Percentiles rank a stretch among this genome's conserved stretches.
phyloP scores from a whole-genome alignment of 768 basidiomycete species.

The Mycena belliarum region DNA sequence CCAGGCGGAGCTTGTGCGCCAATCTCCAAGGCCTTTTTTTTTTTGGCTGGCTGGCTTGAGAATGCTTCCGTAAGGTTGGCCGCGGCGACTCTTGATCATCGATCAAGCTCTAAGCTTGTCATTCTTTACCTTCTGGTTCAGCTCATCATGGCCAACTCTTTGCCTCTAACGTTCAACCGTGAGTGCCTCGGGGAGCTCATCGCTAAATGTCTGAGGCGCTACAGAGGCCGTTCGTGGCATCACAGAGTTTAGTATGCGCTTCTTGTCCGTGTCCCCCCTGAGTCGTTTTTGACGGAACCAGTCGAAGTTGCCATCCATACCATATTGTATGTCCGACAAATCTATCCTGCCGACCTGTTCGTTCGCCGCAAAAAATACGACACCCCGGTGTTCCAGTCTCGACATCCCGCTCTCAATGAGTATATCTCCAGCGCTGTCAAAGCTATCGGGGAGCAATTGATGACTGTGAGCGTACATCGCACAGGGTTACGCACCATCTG shows the following conservation, averaged over 20 bases:
- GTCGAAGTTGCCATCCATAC: constrained; percentile 95
- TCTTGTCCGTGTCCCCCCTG: background rate
- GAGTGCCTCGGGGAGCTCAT: constrained; percentile 15
- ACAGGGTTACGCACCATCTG: background rate
- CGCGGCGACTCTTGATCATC: too few species aligned
- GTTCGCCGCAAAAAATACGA: constrained; percentile 87
- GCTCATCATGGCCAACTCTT: constrained; percentile 4
- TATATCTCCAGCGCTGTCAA: constrained; percentile 90
- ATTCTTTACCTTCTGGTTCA: background rate
- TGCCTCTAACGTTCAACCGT: constrained; percentile 41
- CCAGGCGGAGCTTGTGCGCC: too few species aligned
- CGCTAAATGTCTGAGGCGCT: constrained; percentile 4
- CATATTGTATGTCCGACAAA: constrained; percentile 85
- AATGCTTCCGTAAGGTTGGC: too few species aligned
- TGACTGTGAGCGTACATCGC: constrained; percentile 1
- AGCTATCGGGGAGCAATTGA: constrained; percentile 58
- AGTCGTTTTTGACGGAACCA: constrained; percentile 32
- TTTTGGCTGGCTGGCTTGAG: too few species aligned
- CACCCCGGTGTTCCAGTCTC: constrained; percentile 88
- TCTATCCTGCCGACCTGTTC: constrained; percentile 90
- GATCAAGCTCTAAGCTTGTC: too few species aligned
- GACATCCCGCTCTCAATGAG: constrained; percentile 85
- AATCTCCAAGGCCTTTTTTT: too few species aligned
- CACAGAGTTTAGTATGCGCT: constrained; percentile 66
- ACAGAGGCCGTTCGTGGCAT: constrained; percentile 66